A percentile compares a stretch with the other conserved stretches of the same genome.
Conservation (phyloP, 2,329 filamentous ascomycete species). For the Scedosporium aurantiacum region DNA sequence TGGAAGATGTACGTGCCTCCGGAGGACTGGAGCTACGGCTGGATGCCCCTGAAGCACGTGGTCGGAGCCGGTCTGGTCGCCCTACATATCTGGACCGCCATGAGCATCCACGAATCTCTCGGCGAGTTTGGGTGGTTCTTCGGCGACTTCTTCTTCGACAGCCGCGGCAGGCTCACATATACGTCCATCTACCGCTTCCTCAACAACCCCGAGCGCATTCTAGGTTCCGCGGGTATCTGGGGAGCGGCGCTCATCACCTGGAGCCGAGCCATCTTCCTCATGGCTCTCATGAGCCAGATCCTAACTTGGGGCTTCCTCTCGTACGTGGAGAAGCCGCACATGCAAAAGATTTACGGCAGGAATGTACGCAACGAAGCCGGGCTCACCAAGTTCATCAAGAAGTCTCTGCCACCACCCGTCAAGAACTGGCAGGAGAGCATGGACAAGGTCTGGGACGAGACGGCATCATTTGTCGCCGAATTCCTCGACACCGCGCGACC, state of each 20-base stretch:
- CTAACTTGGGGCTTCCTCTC: constrained; percentile 82
- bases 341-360: constrained; percentile 92
- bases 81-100: constrained; percentile 83
- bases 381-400: constrained; percentile 80
- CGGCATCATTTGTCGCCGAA: constrained; percentile 81
- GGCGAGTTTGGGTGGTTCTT: constrained; percentile 99
- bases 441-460: constrained; percentile 77
- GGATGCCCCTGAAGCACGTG: constrained; percentile 77
- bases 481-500: constrained; percentile 77
- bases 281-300: constrained; percentile 77
- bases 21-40: constrained; percentile 75
- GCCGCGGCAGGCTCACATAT: constrained; percentile 80
- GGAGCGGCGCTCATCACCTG: constrained; percentile 88
- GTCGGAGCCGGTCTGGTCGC: constrained; percentile 69
- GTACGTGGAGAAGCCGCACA: constrained; percentile 89
- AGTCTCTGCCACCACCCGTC: constrained; percentile 72
- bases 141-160: constrained; percentile 96
- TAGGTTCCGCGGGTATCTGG: constrained; percentile 92
- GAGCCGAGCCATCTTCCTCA: constrained; percentile 73
- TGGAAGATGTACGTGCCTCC: constrained; percentile 97
- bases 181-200: constrained; percentile 95
- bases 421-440: constrained; percentile 76
- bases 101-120: constrained; percentile 88
- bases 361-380: constrained; percentile 78
- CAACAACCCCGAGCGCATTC: constrained; percentile 91